Conservation (phyloP, 2,329 filamentous ascomycete species). For the Biscogniauxia mediterranea region DNA sequence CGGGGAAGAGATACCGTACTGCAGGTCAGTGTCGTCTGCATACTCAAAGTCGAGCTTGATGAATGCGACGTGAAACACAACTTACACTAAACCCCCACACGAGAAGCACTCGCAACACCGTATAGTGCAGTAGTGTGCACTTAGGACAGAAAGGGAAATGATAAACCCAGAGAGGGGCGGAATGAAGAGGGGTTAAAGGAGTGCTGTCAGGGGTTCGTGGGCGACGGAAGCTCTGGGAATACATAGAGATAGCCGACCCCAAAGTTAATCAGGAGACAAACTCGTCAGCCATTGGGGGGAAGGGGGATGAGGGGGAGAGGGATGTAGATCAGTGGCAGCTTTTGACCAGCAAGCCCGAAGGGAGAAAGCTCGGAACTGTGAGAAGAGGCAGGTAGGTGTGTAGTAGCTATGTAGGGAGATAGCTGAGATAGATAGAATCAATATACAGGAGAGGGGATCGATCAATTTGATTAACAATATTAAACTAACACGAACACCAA, state of each 20-base stretch:
- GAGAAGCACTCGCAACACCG: background rate
- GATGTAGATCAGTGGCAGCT: background rate
- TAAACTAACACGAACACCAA: too few relatives aligned
- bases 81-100: background rate
- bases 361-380: conserved; percentile 9
- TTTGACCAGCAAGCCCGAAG: background rate
- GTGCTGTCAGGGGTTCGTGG: background rate
- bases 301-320: background rate
- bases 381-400: background rate
- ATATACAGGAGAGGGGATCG: too few relatives aligned
- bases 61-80: background rate
- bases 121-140: background rate
- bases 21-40: background rate
- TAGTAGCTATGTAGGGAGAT: background rate
- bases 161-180: background rate
- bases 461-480: too few relatives aligned
- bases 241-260: background rate
- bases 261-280: background rate
- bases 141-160: background rate
- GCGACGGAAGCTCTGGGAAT: background rate
- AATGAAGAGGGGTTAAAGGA: background rate
- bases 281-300: background rate
- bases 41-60: background rate
- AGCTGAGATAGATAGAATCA: too few relatives aligned
- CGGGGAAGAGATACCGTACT: conserved; percentile 10